A percentile compares a stretch with the other conserved stretches of the same genome.
Evolutionary conservation across 257 asterid species (phyloP).

Genomic region (Forsythia suspensa): DNA sequence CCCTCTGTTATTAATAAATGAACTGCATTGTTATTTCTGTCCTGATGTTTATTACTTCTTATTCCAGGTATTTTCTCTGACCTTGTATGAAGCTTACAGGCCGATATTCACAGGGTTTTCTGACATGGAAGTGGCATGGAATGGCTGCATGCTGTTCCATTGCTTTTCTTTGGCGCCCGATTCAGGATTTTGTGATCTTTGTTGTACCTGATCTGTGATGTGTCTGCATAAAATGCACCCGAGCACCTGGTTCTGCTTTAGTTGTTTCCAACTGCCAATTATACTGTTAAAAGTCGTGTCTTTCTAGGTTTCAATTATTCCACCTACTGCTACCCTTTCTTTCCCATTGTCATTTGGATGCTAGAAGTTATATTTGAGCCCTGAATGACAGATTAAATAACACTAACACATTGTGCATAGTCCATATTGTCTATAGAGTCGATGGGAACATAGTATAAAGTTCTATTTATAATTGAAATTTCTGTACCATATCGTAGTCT

Average conservation of each 20-base stretch:
- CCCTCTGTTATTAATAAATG: conserved; percentile 2
- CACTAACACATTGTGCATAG: neutral
- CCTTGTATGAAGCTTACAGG: conserved; percentile 95
- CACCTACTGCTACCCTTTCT: neutral
- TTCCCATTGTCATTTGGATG: neutral
- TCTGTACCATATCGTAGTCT: neutral
- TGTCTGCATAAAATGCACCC: conserved; percentile 20
- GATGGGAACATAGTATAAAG: neutral
- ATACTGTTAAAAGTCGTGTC: conserved; percentile 1
- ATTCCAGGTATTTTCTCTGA: conserved; percentile 99
- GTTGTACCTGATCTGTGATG: conserved; percentile 17
- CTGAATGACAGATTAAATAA: neutral
- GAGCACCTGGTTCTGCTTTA: conserved; percentile 23
- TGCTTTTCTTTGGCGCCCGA: conserved; percentile 33
- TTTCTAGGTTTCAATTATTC: neutral
- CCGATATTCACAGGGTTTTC: conserved; percentile 70
- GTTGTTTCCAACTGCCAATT: neutral
- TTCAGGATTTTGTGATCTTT: conserved; percentile 28
- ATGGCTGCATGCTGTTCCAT: conserved; percentile 43
- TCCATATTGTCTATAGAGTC: conserved; percentile 12
- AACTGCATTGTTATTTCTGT: conserved; percentile 11
- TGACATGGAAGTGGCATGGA: conserved; percentile 49
- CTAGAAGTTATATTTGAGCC: neutral
- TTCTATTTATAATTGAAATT: neutral
- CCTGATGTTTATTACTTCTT: conserved; percentile 62